Evolutionary conservation across 768 basidiomycete species (phyloP).

Genomic region (Pisolithus marmoratus): DNA sequence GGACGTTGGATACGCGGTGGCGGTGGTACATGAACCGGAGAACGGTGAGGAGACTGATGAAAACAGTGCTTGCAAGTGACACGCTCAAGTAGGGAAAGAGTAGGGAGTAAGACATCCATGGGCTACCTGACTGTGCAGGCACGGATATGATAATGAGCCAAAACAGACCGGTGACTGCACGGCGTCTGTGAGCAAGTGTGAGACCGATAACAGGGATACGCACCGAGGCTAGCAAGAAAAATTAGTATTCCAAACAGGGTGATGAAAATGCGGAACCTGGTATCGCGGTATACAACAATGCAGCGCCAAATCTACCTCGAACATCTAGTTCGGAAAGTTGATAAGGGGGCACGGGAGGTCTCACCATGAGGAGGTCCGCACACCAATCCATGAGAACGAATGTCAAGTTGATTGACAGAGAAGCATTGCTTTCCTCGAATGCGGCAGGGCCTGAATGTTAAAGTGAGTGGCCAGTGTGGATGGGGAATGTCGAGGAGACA

Average conservation of each 20-base stretch:
- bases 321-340: background rate
- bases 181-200: background rate
- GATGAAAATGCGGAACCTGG: conserved; percentile 14
- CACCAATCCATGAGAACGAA: conserved; percentile 29
- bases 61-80: conserved; percentile 28
- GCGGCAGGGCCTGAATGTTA: conserved; percentile 16
- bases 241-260: conserved; percentile 13
- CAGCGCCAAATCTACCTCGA: conserved; percentile 27
- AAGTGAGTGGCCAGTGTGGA: no score
- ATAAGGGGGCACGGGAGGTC: background rate
- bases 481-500: background rate
- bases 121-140: conserved; percentile 11
- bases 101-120: conserved; percentile 28
- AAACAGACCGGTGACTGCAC: conserved; percentile 23
- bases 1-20: conserved; percentile 17
- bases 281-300: conserved; percentile 26
- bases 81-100: conserved; percentile 29
- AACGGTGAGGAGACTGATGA: conserved; percentile 27
- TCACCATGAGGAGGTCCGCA: conserved; percentile 26
- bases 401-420: conserved; percentile 21
- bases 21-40: conserved; percentile 27
- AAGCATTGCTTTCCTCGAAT: conserved; percentile 20
- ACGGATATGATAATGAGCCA: conserved; percentile 24
- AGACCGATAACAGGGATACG: background rate
- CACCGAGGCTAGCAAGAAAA: conserved; percentile 21